Evolutionary conservation across 345 rosid species (phyloP).

Genomic region (Eucalyptus viminalis): DNA sequence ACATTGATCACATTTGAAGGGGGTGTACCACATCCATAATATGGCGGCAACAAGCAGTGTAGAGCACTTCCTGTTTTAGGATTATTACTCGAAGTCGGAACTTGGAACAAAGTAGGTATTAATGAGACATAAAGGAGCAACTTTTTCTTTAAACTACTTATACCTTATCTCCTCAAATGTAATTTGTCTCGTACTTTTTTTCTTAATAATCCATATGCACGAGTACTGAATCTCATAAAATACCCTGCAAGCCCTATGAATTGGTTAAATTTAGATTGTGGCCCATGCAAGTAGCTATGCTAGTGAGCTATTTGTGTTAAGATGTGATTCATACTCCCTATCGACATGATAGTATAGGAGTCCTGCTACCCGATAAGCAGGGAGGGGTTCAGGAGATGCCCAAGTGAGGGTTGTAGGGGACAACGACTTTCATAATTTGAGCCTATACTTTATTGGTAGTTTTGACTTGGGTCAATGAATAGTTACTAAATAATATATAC

Average conservation of each 20-base stretch:
- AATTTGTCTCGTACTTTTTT: not conserved
- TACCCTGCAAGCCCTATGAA: not conserved
- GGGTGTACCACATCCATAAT: not conserved
- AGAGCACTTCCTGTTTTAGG: not conserved
- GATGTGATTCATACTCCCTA: too few relatives aligned
- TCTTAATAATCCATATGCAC: not conserved
- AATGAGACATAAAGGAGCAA: not conserved
- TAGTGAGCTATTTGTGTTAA: not conserved
- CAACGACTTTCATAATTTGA: too few relatives aligned
- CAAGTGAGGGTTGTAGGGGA: too few relatives aligned
- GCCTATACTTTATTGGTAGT: too few relatives aligned
- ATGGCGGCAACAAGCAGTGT: not conserved
- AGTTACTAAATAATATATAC: too few relatives aligned
- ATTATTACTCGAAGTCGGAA: not conserved
- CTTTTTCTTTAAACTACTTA: not conserved
- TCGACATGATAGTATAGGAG: too few relatives aligned
- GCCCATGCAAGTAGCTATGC: not conserved
- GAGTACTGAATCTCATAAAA: not conserved
- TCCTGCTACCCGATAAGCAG: accelerated
- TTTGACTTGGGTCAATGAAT: too few relatives aligned
- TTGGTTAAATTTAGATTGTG: not conserved
- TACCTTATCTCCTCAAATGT: not conserved
- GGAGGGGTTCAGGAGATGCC: too few relatives aligned
- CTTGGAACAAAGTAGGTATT: not conserved
- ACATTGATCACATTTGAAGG: not conserved